A percentile compares a stretch with the other conserved stretches of the same genome.
Conservation (phyloP, 768 basidiomycete genomes). For the Leccinum arenicola region DNA sequence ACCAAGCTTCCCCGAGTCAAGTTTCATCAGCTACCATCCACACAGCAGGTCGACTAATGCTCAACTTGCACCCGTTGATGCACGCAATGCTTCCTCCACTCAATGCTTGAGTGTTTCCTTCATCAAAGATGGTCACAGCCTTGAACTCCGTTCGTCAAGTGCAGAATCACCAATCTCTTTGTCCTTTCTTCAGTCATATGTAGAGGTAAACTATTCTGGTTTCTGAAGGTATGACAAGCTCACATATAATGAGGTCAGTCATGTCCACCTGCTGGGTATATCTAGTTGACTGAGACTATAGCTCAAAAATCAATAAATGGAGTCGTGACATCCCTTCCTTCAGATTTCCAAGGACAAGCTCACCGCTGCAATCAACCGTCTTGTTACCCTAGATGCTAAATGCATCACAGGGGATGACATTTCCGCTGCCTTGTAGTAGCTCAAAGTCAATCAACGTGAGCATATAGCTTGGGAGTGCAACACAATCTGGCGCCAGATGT, state of each 20-base stretch:
- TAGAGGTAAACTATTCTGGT: slow-evolving; percentile 88
- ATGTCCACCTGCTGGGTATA: not conserved
- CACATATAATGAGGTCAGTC: slow-evolving; percentile 67
- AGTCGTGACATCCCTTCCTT: slow-evolving; percentile 54
- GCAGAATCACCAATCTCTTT: slow-evolving; percentile 87
- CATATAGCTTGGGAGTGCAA: no score
- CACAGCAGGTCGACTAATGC: slow-evolving; percentile 22
- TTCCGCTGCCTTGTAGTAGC: slow-evolving; percentile 23
- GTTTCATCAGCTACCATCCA: slow-evolving; percentile 23
- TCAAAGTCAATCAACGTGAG: no score
- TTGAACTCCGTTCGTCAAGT: slow-evolving; percentile 50
- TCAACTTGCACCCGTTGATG: not conserved
- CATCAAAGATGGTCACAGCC: slow-evolving; percentile 24
- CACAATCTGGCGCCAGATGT: no score
- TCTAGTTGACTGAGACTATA: slow-evolving; percentile 25
- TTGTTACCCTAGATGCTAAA: slow-evolving; percentile 77
- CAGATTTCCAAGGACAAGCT: slow-evolving; percentile 60
- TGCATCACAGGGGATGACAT: slow-evolving; percentile 79
- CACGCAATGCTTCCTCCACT: slow-evolving; percentile 3
- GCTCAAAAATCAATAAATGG: slow-evolving; percentile 39
- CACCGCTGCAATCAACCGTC: slow-evolving; percentile 50
- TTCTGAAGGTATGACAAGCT: slow-evolving; percentile 60
- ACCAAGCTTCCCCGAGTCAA: slow-evolving; percentile 24
- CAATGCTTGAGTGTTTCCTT: not conserved
- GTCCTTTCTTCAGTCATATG: slow-evolving; percentile 74